These are phyloP conservation scores for Ceratobasidium sp. DNA, from an alignment of 1,284 basidiomycete species.

Conservation along the genomic window DNA sequence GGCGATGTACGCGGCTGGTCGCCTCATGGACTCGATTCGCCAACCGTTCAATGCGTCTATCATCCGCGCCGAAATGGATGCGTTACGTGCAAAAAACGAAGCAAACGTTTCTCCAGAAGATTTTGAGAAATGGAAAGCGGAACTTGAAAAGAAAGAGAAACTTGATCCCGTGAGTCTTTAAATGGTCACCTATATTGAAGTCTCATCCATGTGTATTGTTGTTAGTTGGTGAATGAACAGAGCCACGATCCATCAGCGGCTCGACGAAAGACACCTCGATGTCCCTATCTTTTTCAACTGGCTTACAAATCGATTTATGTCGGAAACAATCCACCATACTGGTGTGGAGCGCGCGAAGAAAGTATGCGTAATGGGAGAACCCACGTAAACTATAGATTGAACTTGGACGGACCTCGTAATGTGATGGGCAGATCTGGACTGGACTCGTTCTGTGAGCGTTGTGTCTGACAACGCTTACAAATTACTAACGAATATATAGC, in stretches of 20 bases:
- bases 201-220: not conserved
- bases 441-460: conserved; percentile 2
- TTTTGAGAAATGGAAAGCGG: conserved; percentile 26
- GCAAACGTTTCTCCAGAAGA: not conserved
- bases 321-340: conserved; percentile 27
- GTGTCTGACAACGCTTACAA: not conserved
- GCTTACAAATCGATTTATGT: conserved; percentile 21
- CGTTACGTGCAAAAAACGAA: conserved; percentile 14
- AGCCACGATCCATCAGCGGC: not conserved
- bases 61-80: conserved; percentile 39
- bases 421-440: conserved; percentile 20
- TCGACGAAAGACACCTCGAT: conserved; percentile 4
- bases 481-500: not conserved
- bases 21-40: conserved; percentile 30
- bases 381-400: not conserved
- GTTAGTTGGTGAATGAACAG: conserved; percentile 7
- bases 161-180: not conserved
- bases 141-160: not conserved
- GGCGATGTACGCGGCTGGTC: conserved; percentile 39
- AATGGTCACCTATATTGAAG: not conserved
- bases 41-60: conserved; percentile 40
- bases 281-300: conserved; percentile 30
- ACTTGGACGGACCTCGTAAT: conserved; percentile 17
- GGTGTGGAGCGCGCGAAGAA: conserved; percentile 24
- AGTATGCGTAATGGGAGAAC: not conserved